Conservation (phyloP, 768 basidiomycete species). For the Podaxis pistillaris region DNA sequence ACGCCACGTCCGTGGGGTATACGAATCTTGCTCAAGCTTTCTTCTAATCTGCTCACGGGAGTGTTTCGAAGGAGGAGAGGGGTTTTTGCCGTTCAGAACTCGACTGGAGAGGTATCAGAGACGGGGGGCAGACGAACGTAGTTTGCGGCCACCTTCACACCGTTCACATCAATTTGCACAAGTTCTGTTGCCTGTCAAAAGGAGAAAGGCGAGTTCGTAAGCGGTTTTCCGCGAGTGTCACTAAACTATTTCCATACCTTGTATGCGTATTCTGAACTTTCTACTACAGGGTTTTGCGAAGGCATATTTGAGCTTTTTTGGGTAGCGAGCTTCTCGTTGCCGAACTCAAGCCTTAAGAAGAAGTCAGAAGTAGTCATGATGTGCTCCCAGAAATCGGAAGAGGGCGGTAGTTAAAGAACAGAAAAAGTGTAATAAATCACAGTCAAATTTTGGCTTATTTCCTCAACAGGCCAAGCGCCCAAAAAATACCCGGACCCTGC, state of each 20-base stretch:
- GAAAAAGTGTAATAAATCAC: neutral
- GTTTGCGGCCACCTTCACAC: constrained; percentile 65
- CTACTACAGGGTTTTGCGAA: constrained; percentile 55
- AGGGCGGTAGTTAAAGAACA: neutral
- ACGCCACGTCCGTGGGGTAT: constrained; percentile 81
- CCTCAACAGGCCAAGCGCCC: neutral
- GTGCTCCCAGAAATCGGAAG: neutral
- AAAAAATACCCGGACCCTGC: neutral
- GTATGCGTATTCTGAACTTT: constrained; percentile 55
- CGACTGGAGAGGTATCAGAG: constrained; percentile 2
- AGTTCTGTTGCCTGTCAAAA: constrained; percentile 52
- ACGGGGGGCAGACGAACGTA: constrained; percentile 42
- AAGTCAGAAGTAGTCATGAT: neutral
- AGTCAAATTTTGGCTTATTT: constrained; percentile 7
- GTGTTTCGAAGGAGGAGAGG: neutral
- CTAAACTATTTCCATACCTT: constrained; percentile 35
- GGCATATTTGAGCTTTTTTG: constrained; percentile 21
- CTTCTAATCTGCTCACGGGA: constrained; percentile 50
- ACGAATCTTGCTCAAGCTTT: constrained; percentile 58
- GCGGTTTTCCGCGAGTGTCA: constrained; percentile 4
- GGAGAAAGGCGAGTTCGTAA: constrained; percentile 1
- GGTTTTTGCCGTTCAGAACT: constrained; percentile 9
- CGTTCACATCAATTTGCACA: constrained; percentile 56
- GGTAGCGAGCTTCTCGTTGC: constrained; percentile 28
- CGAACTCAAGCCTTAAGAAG: neutral